phyloP scores from a whole-genome alignment of 2,329 filamentous ascomycete species.

The Pseudogymnoascus destructans region DNA sequence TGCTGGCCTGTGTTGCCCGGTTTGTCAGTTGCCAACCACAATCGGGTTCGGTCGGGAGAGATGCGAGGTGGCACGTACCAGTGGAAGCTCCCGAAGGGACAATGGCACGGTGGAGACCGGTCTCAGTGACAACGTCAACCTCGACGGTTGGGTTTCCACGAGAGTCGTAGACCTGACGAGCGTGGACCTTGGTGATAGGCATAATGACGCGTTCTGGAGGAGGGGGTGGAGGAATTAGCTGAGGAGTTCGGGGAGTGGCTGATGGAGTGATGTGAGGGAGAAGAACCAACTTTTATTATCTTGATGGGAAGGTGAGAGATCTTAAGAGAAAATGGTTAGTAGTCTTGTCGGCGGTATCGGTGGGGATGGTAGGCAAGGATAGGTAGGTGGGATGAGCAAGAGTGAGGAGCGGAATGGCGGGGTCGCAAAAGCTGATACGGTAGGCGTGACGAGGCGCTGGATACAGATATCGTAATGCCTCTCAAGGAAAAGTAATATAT shows the following conservation, averaged over 20 bases:
- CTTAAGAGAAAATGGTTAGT: slow-evolving; percentile 2
- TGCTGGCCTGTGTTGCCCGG: slow-evolving; percentile 52
- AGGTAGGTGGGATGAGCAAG: background rate
- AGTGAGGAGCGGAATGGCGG: slow-evolving; percentile 14
- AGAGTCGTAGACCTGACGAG: slow-evolving; percentile 96
- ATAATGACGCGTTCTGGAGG: slow-evolving; percentile 42
- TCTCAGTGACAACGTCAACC: slow-evolving; percentile 93
- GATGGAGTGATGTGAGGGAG: background rate
- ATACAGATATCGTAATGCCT: background rate
- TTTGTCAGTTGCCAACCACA: slow-evolving; percentile 15
- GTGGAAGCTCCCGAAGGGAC: slow-evolving; percentile 95
- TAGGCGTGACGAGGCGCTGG: background rate
- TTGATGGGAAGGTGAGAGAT: background rate
- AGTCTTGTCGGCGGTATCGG: background rate
- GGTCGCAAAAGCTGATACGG: slow-evolving; percentile 18
- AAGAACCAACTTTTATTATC: background rate
- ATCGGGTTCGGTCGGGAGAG: slow-evolving; percentile 16
- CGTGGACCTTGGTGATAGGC: slow-evolving; percentile 82
- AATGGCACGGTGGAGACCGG: slow-evolving; percentile 91
- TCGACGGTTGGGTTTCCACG: slow-evolving; percentile 97
- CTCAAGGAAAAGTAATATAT: background rate
- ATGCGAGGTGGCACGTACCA: slow-evolving; percentile 41
- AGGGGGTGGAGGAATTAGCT: background rate
- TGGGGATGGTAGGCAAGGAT: background rate
- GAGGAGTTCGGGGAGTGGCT: background rate